Percentiles rank a stretch among this genome's conserved stretches.
phyloP scores from a whole-genome alignment of 1,284 basidiomycete genomes.

The Farysia itapuensis region DNA sequence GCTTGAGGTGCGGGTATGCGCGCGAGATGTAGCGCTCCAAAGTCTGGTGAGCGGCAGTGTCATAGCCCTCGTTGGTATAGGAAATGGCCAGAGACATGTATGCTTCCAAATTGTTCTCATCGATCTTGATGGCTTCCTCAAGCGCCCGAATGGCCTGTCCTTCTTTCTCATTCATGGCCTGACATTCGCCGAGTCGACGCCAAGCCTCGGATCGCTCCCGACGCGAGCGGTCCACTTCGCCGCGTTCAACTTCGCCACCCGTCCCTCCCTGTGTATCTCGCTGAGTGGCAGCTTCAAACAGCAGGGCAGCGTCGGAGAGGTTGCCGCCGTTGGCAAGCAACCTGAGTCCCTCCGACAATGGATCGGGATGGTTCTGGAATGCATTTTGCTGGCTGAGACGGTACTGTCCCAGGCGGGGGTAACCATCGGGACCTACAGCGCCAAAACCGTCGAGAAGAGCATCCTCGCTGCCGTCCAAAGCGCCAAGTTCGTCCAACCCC shows the following conservation, averaged over 20 bases:
- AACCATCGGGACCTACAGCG: constrained; percentile 49
- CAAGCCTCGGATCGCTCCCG: constrained; percentile 74
- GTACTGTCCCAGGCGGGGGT: constrained; percentile 53
- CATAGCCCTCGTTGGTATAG: constrained; percentile 93
- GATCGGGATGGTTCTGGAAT: constrained; percentile 66
- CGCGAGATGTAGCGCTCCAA: constrained; percentile 82
- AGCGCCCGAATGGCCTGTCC: constrained; percentile 65
- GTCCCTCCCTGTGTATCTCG: constrained; percentile 38
- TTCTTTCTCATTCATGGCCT: constrained; percentile 89
- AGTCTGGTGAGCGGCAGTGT: constrained; percentile 82
- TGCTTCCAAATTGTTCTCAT: constrained; percentile 70
- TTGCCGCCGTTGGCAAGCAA: constrained; percentile 75
- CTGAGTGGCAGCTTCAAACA: constrained; percentile 77
- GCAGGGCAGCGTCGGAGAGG: constrained; percentile 77
- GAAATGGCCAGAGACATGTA: constrained; percentile 75
- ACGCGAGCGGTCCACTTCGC: constrained; percentile 60
- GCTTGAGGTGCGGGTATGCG: constrained; percentile 69
- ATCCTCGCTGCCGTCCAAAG: constrained; percentile 54
- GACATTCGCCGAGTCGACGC: constrained; percentile 87
- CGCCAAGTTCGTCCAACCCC: constrained; percentile 45
- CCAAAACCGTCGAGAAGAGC: constrained; percentile 43
- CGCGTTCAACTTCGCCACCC: constrained; percentile 71
- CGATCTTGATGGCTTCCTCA: constrained; percentile 67
- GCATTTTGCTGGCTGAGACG: constrained; percentile 65
- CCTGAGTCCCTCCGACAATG: constrained; percentile 66